These are phyloP conservation scores for Nannochloris sp. DNA, from an alignment of 139 green algal genomes.

Conservation along the genomic window DNA sequence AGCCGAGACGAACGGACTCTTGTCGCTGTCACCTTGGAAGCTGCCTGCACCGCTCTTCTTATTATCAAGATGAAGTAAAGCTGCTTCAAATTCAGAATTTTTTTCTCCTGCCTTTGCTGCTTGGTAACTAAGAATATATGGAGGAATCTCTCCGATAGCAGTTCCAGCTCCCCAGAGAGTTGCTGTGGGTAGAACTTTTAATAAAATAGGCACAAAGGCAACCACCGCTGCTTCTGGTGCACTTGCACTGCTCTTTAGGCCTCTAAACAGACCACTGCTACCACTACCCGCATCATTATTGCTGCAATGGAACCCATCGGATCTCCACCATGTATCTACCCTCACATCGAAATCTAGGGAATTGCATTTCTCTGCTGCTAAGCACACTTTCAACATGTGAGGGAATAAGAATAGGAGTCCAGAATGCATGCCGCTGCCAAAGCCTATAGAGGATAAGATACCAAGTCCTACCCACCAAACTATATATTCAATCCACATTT, in stretches of 20 bases:
- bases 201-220: not conserved
- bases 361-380: constrained; percentile 78
- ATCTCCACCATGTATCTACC: constrained; percentile 73
- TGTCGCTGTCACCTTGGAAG: not conserved
- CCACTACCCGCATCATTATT: not conserved
- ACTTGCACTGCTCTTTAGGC: constrained; percentile 21
- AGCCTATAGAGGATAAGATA: constrained; percentile 80
- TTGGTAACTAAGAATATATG: constrained; percentile 77
- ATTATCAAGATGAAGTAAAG: too few relatives aligned
- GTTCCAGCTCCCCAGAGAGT: constrained; percentile 87
- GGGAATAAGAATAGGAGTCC: constrained; percentile 90
- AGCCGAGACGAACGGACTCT: not conserved
- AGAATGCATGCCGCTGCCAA: constrained; percentile 90
- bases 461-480: constrained; percentile 85
- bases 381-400: constrained; percentile 88
- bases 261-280: too few relatives aligned
- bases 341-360: constrained; percentile 62
- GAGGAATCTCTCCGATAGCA: constrained; percentile 82
- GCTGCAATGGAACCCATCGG: constrained; percentile 62
- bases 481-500: constrained; percentile 52
- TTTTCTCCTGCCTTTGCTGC: constrained; percentile 59
- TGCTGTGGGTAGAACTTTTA: constrained; percentile 51
- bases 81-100: constrained; percentile 49
- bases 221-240: constrained; percentile 44
- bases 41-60: constrained; percentile 3